Evolutionary conservation across 345 rosid species (phyloP), one percentile per base, ranked within the genome.

Genomic region (Streptanthus diversifolius): DNA sequence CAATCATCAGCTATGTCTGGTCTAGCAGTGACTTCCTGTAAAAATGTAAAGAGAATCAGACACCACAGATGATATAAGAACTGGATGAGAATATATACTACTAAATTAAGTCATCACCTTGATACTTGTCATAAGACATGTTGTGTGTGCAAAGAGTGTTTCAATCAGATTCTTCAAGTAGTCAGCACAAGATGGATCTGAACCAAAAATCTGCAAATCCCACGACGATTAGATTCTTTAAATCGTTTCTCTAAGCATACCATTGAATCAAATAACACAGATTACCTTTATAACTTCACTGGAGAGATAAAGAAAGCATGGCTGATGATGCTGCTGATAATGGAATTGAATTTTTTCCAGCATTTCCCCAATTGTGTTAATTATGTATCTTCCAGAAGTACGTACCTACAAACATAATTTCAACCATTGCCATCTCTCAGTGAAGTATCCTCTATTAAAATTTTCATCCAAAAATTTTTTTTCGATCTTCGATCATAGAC

Each of bases 1-100:
- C 99, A 95, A 83, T 92, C 99, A 82, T 92, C 99, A 63, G 93
- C 93, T 72, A 91, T 83, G 67, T 95, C 99, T 55, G 99, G 99
- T 68, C 97, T 88, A 11, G 91, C 81, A 29, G 98, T 90, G 69
- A 95, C 88, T 44, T 95, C 99, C 99, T 95, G 87, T 73, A 84
- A 68, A 68, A 48, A 71, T 61, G 57, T 39, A 69, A 35, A 72
- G 24, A 72, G 25, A 61, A 68, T 56, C 57, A 72, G 48, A 52
- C 21, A 47, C 57, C 57, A 58, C 45, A 39, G 7, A 40, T 22
- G 44, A 39, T 32, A 48, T 24, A 53, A 37, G 60, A 72, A 41
- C 39, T 14, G 36, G 59, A 71, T 58, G 25, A 54, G 15, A 59
- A 64, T 29, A 41, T 33, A 45, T 25, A 37, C 54, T 22, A n/a